A percentile compares a stretch with the other conserved stretches of the same genome.
Evolutionary conservation across 306 rosid genomes (phyloP).

Genomic region (Amphicarpaea edgeworthii): DNA sequence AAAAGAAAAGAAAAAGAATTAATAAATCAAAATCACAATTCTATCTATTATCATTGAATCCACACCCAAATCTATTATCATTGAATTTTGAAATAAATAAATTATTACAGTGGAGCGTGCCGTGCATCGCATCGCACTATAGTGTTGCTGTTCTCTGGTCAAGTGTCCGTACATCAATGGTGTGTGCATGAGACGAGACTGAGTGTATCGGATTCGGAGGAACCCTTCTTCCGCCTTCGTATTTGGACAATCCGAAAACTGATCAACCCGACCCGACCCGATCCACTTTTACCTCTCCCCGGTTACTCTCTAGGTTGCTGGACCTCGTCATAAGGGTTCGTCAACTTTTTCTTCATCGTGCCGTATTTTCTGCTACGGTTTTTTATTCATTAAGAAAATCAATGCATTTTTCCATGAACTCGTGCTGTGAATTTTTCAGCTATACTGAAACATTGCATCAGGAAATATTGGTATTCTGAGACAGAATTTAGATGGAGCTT

Average conservation of each 20-base stretch:
- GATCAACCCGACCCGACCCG: neutral
- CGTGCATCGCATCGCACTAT: slow-evolving; percentile 7
- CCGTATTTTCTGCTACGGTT: neutral
- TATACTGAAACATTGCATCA: neutral
- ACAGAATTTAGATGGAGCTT: neutral
- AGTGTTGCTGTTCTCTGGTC: neutral
- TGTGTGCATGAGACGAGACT: neutral
- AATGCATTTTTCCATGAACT: neutral
- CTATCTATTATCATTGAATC: neutral
- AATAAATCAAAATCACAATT: too few relatives aligned
- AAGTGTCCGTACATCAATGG: neutral
- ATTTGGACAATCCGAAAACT: too few relatives aligned
- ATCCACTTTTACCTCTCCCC: neutral
- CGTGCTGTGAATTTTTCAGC: neutral
- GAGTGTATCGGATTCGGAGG: neutral
- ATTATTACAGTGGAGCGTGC: neutral
- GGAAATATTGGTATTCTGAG: neutral
- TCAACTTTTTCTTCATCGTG: neutral
- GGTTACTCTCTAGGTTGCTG: neutral
- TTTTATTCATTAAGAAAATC: neutral
- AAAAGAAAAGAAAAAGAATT: too few relatives aligned
- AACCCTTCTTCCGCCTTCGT: neutral
- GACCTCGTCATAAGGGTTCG: too few relatives aligned
- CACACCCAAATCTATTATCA: too few relatives aligned
- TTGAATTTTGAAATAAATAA: neutral